phyloP scores from a whole-genome alignment of 1,284 basidiomycete species.

The Cronartium quercuum region DNA sequence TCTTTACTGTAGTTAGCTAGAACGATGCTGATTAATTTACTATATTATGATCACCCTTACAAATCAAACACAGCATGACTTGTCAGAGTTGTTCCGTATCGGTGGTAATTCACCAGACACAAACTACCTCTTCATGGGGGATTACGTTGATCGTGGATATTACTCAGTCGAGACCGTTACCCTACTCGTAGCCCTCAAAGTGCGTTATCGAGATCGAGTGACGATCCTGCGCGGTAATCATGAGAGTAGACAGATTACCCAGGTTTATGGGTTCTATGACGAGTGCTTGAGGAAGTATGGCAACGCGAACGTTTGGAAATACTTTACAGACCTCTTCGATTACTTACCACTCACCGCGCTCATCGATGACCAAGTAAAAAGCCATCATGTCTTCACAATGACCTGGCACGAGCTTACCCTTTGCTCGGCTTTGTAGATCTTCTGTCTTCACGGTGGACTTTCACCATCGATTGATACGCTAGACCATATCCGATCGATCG shows the following conservation, averaged over 20 bases:
- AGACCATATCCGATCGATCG: constrained; percentile 96
- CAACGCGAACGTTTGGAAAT: constrained; percentile 99
- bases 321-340: constrained; percentile 98
- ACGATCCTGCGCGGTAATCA: constrained; percentile 98
- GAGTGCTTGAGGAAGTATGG: constrained; percentile 99
- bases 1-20: background rate
- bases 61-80: constrained; percentile 68
- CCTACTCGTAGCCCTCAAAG: constrained; percentile 93
- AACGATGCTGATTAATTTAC: background rate
- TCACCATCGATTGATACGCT: constrained; percentile 99
- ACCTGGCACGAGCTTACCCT: constrained; percentile 4
- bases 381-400: background rate
- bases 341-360: constrained; percentile 93
- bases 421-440: constrained; percentile 63
- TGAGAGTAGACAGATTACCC: constrained; percentile 98
- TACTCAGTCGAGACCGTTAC: constrained; percentile 99
- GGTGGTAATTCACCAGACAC: constrained; percentile 99
- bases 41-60: background rate
- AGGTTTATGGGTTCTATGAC: constrained; percentile 99
- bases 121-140: constrained; percentile 99
- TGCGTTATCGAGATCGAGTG: constrained; percentile 95
- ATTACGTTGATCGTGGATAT: constrained; percentile 98
- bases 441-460: constrained; percentile 96
- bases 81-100: constrained; percentile 97
- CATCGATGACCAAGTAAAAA: constrained; percentile 92